phyloP scores from a whole-genome alignment of 2,329 filamentous ascomycete species.

The Elsinoe ampelina region DNA sequence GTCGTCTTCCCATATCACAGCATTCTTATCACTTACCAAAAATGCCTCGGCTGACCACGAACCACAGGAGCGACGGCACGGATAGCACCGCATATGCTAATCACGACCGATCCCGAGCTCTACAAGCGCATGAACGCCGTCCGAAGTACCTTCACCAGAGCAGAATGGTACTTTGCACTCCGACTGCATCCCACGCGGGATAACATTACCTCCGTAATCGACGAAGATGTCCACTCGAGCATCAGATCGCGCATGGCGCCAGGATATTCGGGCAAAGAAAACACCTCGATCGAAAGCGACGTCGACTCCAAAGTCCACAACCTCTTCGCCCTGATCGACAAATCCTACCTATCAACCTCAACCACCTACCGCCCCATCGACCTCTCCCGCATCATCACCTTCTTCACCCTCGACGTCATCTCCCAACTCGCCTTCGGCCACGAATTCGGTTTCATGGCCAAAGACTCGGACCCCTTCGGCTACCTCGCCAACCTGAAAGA shows the following conservation, averaged over 20 bases:
- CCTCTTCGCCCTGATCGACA: conserved; percentile 26
- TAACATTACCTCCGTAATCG: conserved; percentile 32
- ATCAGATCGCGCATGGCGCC: conserved; percentile 30
- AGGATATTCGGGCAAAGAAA: conserved; percentile 34
- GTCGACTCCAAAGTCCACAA: conserved; percentile 30
- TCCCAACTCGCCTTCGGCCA: conserved; percentile 34
- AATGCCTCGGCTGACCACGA: conserved; percentile 14
- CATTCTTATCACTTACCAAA: background rate
- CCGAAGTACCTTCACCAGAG: conserved; percentile 28
- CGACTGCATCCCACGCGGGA: conserved; percentile 32
- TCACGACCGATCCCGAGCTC: conserved; percentile 30
- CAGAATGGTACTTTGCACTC: conserved; percentile 29
- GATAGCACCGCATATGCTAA: conserved; percentile 29
- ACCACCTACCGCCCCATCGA: conserved; percentile 28
- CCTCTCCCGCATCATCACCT: conserved; percentile 28
- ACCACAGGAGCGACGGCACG: conserved; percentile 30
- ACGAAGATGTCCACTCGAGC: conserved; percentile 31
- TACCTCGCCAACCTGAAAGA: conserved; percentile 39
- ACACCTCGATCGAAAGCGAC: conserved; percentile 28
- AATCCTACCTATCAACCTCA: conserved; percentile 28
- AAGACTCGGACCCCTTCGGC: conserved; percentile 40
- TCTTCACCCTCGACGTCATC: conserved; percentile 35
- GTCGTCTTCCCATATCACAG: background rate
- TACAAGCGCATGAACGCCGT: conserved; percentile 32
- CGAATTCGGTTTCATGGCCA: conserved; percentile 41